Conservation (phyloP, 495 filamentous ascomycete genomes). For the Trichocladium antarcticum region DNA sequence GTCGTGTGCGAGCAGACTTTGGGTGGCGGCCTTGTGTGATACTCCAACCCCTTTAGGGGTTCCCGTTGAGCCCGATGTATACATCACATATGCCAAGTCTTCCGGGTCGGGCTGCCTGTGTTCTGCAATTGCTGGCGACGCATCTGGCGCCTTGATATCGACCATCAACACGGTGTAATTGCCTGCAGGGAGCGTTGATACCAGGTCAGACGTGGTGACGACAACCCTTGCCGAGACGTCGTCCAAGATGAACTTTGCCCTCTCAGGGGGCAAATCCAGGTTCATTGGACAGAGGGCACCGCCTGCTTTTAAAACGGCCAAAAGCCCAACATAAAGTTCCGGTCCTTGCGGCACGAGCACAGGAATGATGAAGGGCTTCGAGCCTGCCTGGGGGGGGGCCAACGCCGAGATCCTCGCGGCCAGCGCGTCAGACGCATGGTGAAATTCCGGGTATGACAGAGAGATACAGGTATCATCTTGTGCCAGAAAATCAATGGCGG, state of each 20-base stretch:
- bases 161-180: slow-evolving; percentile 20
- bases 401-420: slow-evolving; percentile 39
- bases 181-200: slow-evolving; percentile 19
- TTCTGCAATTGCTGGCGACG: neutral
- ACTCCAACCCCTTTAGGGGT: slow-evolving; percentile 74
- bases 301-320: slow-evolving; percentile 66
- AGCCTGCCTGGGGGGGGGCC: neutral
- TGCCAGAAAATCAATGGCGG: slow-evolving; percentile 47
- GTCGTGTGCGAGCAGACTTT: slow-evolving; percentile 67
- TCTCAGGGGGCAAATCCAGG: slow-evolving; percentile 57
- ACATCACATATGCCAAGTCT: slow-evolving; percentile 77
- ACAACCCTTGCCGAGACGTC: slow-evolving; percentile 53
- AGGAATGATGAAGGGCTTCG: slow-evolving; percentile 46
- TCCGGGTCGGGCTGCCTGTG: slow-evolving; percentile 13
- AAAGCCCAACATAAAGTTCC: slow-evolving; percentile 56
- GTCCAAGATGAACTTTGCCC: slow-evolving; percentile 58
- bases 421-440: slow-evolving; percentile 43
- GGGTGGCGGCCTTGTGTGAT: slow-evolving; percentile 64
- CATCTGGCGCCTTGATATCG: slow-evolving; percentile 3
- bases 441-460: slow-evolving; percentile 50
- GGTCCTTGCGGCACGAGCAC: slow-evolving; percentile 59
- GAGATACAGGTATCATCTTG: slow-evolving; percentile 32
- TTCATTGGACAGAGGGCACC: slow-evolving; percentile 71
- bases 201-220: slow-evolving; percentile 37
- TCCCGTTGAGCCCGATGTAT: slow-evolving; percentile 85